phyloP scores from a whole-genome alignment of 148 eudicot genomes.

The Drosera capensis region DNA sequence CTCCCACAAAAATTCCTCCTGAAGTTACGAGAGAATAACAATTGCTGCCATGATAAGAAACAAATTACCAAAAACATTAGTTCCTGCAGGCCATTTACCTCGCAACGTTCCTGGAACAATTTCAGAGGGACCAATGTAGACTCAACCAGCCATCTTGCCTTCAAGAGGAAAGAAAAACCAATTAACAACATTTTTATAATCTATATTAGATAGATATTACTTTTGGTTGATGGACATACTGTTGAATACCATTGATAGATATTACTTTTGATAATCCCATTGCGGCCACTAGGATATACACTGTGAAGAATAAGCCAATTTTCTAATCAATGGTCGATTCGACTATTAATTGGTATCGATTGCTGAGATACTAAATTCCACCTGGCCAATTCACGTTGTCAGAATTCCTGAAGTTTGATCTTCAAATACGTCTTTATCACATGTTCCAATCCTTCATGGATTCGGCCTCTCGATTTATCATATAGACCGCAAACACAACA shows the following conservation, averaged over 20 bases:
- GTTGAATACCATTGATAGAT: not conserved
- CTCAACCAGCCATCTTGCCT: conserved; percentile 99
- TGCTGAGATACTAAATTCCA: too few relatives aligned
- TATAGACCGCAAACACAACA: too few relatives aligned
- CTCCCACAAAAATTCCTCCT: conserved; percentile 99
- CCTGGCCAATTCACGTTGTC: too few relatives aligned
- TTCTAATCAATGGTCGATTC: too few relatives aligned
- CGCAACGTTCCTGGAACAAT: conserved; percentile 94
- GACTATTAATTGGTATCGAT: too few relatives aligned
- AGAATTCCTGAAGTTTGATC: too few relatives aligned
- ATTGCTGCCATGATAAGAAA: not conserved
- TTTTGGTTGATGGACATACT: not conserved
- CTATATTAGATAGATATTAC: not conserved
- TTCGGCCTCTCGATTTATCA: too few relatives aligned
- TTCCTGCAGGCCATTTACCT: conserved; percentile 27
- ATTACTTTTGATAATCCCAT: too few relatives aligned
- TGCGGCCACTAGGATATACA: too few relatives aligned
- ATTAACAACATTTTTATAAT: not conserved
- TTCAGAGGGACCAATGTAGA: conserved; percentile 66
- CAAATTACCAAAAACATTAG: not conserved
- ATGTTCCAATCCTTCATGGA: too few relatives aligned
- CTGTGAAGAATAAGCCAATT: too few relatives aligned
- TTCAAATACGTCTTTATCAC: too few relatives aligned
- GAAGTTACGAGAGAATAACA: not conserved
- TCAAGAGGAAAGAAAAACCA: conserved; percentile 9